Evolutionary conservation across 495 filamentous ascomycete species (phyloP).

Genomic region (Penicillium ochrochloron): DNA sequence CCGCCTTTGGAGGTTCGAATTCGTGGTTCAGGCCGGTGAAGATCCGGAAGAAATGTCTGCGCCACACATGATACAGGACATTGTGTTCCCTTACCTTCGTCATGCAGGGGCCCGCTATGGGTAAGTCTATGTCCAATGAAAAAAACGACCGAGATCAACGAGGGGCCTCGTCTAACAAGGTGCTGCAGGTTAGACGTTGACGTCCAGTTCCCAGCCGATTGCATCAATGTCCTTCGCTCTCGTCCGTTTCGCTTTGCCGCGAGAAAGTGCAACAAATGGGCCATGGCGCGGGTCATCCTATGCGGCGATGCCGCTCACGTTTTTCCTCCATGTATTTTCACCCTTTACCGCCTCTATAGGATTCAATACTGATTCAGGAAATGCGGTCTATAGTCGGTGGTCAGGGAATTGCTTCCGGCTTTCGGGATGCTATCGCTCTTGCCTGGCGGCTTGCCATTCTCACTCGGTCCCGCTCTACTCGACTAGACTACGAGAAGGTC

Average conservation of each 20-base stretch:
- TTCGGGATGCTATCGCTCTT: conserved; percentile 38
- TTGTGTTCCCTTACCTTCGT: conserved; percentile 39
- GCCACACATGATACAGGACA: conserved; percentile 26
- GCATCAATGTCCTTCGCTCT: conserved; percentile 50
- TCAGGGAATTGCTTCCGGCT: conserved; percentile 55
- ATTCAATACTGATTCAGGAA: neutral
- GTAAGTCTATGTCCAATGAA: conserved; percentile 21
- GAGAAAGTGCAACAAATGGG: conserved; percentile 56
- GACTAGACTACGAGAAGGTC: conserved; percentile 22
- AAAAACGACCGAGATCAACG: neutral
- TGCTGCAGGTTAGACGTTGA: conserved; percentile 27
- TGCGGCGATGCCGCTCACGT: conserved; percentile 60
- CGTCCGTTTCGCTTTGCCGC: conserved; percentile 51
- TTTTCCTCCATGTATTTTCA: conserved; percentile 54
- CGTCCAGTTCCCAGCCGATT: conserved; percentile 50
- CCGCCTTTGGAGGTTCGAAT: conserved; percentile 55
- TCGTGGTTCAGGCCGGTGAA: conserved; percentile 38
- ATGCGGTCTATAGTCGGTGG: conserved; percentile 44
- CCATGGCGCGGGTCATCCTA: conserved; percentile 44
- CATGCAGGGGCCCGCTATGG: conserved; percentile 37
- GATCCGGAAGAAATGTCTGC: conserved; percentile 38
- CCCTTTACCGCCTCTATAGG: neutral
- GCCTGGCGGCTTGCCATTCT: conserved; percentile 52
- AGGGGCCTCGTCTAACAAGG: neutral
- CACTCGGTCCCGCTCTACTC: conserved; percentile 17